Percentiles rank a stretch among this genome's conserved stretches.
Conservation (phyloP, 2,329 filamentous ascomycete species). For the Penicillium sp. region DNA sequence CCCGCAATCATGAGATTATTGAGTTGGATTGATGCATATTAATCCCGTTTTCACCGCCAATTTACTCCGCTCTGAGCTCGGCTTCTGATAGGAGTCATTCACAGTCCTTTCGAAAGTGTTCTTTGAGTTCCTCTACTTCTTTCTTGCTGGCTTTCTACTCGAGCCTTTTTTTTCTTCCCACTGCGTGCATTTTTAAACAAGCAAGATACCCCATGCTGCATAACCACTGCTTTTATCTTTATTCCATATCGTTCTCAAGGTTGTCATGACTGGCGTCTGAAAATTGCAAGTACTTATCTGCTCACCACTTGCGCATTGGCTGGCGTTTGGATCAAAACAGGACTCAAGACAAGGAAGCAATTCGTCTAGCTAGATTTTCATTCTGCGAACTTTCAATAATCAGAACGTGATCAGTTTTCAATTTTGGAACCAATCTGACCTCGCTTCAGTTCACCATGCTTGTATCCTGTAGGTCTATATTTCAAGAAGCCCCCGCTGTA, state of each 20-base stretch:
- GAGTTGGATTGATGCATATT: background rate
- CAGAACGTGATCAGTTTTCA: no score
- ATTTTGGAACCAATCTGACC: no score
- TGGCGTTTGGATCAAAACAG: no score
- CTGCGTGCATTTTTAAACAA: slow-evolving; percentile 8
- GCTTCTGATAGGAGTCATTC: background rate
- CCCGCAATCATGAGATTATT: background rate
- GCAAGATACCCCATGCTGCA: slow-evolving; percentile 14
- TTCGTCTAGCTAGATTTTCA: no score
- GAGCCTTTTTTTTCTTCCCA: background rate
- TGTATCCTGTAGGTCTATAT: no score
- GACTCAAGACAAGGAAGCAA: no score
- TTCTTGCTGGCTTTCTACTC: background rate
- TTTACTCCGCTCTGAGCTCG: background rate
- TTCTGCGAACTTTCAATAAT: no score
- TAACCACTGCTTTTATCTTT: background rate
- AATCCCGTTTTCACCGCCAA: background rate
- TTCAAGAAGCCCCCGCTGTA: no score
- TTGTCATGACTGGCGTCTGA: background rate
- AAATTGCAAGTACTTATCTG: background rate
- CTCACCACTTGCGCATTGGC: no score
- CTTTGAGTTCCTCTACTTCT: background rate
- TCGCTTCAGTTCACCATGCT: no score
- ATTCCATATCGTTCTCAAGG: background rate
- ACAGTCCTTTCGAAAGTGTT: slow-evolving; percentile 8